phyloP scores from a whole-genome alignment of 2,329 filamentous ascomycete species.

The Fusarium clavum region DNA sequence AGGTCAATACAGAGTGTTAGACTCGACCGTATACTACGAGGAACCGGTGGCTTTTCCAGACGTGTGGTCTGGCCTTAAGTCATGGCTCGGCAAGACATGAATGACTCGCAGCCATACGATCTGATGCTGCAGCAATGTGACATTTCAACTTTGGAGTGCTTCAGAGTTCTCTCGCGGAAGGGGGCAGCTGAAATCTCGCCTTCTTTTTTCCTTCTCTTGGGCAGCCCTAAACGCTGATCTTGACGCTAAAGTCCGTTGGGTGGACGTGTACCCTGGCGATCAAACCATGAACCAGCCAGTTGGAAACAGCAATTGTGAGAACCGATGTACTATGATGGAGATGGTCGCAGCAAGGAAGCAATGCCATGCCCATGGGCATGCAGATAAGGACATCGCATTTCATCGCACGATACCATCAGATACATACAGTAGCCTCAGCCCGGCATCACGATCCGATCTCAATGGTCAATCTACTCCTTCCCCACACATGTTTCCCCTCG shows the following conservation, averaged over 20 bases:
- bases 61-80: conserved; percentile 23
- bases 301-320: conserved; percentile 32
- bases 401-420: conserved; percentile 25
- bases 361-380: conserved; percentile 21
- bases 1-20: conserved; percentile 13
- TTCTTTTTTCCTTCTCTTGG: conserved; percentile 16
- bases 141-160: conserved; percentile 24
- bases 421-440: conserved; percentile 24
- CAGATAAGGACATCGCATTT: neutral
- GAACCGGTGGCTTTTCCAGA: conserved; percentile 32
- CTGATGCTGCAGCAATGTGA: conserved; percentile 38
- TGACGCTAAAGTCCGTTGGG: conserved; percentile 34
- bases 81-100: conserved; percentile 29
- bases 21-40: conserved; percentile 11
- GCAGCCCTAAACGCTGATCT: conserved; percentile 33
- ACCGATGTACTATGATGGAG: conserved; percentile 29
- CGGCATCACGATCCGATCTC: conserved; percentile 41
- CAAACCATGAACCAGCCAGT: conserved; percentile 33
- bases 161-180: conserved; percentile 10
- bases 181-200: neutral
- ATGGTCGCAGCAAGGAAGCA: conserved; percentile 26
- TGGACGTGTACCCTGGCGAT: conserved; percentile 34
- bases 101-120: conserved; percentile 46
- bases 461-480: conserved; percentile 38
- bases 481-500: conserved; percentile 39